Conservation (phyloP, 2,329 filamentous ascomycete species). For the Exophiala oligosperma region DNA sequence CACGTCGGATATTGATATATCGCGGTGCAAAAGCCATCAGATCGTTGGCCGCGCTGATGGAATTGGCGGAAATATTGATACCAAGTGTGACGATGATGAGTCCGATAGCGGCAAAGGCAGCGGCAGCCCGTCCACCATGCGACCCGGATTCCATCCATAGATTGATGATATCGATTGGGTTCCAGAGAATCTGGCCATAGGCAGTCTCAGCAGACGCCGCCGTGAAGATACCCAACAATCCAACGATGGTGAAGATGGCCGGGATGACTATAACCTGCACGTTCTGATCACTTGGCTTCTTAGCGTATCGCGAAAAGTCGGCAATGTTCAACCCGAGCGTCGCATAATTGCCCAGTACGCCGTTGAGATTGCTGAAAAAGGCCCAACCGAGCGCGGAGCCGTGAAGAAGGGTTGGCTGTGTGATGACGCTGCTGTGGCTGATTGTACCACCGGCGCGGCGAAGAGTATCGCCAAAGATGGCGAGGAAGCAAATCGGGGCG, state of each 20-base stretch:
- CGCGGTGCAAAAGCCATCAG: constrained; percentile 56
- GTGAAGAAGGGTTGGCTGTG: constrained; percentile 14
- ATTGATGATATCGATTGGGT: constrained; percentile 23
- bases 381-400: constrained; percentile 25
- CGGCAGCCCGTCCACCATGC: constrained; percentile 34
- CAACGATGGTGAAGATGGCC: constrained; percentile 25
- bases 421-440: constrained; percentile 23
- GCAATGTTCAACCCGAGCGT: constrained; percentile 27
- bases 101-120: constrained; percentile 54
- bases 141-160: constrained; percentile 21
- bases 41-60: constrained; percentile 57
- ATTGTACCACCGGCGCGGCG: constrained; percentile 27
- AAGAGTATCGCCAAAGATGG: constrained; percentile 22
- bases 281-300: constrained; percentile 27
- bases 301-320: constrained; percentile 28
- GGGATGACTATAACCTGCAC: constrained; percentile 27
- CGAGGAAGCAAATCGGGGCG: constrained; percentile 26
- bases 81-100: constrained; percentile 48
- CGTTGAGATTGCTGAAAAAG: constrained; percentile 26
- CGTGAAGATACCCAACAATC: constrained; percentile 26
- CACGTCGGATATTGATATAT: constrained; percentile 58
- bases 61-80: constrained; percentile 57
- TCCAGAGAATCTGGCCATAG: constrained; percentile 22
- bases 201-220: constrained; percentile 22
- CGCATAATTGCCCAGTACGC: constrained; percentile 27